Evolutionary conservation across 2,329 filamentous ascomycete genomes (phyloP), one percentile per base, ranked within the genome.

Genomic region (Alternaria brassicicola): DNA sequence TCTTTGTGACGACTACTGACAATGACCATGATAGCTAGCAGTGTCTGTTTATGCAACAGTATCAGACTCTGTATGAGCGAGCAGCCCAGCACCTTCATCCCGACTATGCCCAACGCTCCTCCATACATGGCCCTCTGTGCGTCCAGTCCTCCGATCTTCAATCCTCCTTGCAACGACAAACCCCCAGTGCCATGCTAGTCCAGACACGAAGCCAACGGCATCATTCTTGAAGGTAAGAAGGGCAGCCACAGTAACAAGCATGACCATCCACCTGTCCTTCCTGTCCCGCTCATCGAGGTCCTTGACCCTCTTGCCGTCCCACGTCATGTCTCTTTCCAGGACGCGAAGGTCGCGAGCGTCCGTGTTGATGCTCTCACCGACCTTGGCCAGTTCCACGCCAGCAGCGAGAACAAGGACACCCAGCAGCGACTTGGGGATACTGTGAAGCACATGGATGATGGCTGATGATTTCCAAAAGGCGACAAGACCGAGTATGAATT

Each of bases 391-490:
- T 77, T 98, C 94, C 42, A 97, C 80, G 0, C 94, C 95, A 0
- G 94, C 91, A 0, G 92, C 93, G 26, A 97, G 83, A 2, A 98
- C 93, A 86, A 97, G 93, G 54, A 98, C 84, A 0, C 92, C 93
- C 0, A 98, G 82, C 0, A 97, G 78, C 4, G 87, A 86, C 60
- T 85, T 87, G 0, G 95, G 94, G 69, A 97, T 97, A 1, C 82
- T 81, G 5, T 82, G 80, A 12, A 98, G 80, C 19, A 96, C 76
- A 19, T 83, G 83, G 3, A 94, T 81, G n/a, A 97, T 84, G 0
- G 86, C 87, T 47, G 89, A 85, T 0, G 92, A 91, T 43, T 93
- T 89, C 28, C 92, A 73, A 28, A 78, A 65, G 1, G 73, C 64
- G 9, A 75, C 70, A 0, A 97, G 73, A 0, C 94, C 94, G 0